Percentiles rank a stretch among this genome's conserved stretches.
These are phyloP conservation scores for Kwoniella europaea DNA, from an alignment of 768 basidiomycete species.

Conservation along the genomic window DNA sequence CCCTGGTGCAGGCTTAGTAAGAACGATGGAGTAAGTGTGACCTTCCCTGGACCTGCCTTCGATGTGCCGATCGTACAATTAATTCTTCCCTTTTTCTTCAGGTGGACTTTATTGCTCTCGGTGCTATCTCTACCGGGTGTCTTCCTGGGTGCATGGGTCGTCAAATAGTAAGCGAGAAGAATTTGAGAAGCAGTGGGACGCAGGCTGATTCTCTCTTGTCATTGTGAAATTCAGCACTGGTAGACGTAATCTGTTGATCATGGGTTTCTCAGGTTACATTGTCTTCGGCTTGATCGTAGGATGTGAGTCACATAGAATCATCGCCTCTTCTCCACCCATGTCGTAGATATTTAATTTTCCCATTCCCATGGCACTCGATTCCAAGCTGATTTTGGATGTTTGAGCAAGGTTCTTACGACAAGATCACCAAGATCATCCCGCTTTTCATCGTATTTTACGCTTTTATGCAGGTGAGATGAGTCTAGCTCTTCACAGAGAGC, in stretches of 20 bases:
- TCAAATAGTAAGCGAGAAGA: conserved; percentile 60
- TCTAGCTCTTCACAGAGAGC: too few relatives aligned
- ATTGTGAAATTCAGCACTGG: conserved; percentile 23
- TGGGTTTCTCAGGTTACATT: conserved; percentile 70
- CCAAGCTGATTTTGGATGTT: background rate
- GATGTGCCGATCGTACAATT: too few relatives aligned
- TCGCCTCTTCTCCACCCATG: too few relatives aligned
- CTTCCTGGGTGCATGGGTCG: conserved; percentile 59
- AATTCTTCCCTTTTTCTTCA: background rate
- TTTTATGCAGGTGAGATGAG: conserved; percentile 62
- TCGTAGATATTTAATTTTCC: too few relatives aligned
- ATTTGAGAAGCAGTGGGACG: background rate
- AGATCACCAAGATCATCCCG: conserved; percentile 68
- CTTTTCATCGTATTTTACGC: conserved; percentile 75
- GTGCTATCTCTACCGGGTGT: conserved; percentile 64
- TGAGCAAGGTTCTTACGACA: conserved; percentile 62
- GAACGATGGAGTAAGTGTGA: conserved; percentile 61
- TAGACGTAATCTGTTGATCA: conserved; percentile 43
- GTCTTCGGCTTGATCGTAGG: conserved; percentile 61
- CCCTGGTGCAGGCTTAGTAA: conserved; percentile 61
- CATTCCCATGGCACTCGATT: background rate
- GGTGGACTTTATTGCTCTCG: conserved; percentile 36
- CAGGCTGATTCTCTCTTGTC: background rate
- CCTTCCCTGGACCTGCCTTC: too few relatives aligned
- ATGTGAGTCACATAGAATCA: background rate